phyloP scores from a whole-genome alignment of 176 grass and related monocot genomes.

The Triticum turgidum region DNA sequence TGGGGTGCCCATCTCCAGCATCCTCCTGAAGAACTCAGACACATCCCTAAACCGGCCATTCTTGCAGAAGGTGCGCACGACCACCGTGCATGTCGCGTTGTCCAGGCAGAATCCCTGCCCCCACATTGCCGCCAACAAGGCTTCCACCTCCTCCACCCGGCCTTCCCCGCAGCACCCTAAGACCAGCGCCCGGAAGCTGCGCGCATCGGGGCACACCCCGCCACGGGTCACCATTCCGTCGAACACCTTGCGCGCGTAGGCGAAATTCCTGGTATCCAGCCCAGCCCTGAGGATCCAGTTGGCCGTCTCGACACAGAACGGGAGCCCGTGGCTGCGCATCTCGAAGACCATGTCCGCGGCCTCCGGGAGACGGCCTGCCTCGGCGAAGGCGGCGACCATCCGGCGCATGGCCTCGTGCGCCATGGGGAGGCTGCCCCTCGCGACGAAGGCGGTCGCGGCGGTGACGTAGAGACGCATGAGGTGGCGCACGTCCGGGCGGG shows the following conservation, averaged over 20 bases:
- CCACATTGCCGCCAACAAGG: slow-evolving; percentile 46
- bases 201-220: slow-evolving; percentile 43
- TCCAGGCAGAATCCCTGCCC: slow-evolving; percentile 47
- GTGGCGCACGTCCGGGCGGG: slow-evolving; percentile 39
- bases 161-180: slow-evolving; percentile 54
- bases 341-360: slow-evolving; percentile 74
- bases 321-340: slow-evolving; percentile 82
- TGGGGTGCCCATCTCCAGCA: slow-evolving; percentile 36
- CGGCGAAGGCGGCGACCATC: slow-evolving; percentile 59
- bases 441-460: slow-evolving; percentile 56
- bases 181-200: slow-evolving; percentile 68
- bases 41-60: slow-evolving; percentile 54
- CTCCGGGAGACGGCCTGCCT: slow-evolving; percentile 57
- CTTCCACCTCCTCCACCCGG: slow-evolving; percentile 34
- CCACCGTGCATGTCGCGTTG: slow-evolving; percentile 63
- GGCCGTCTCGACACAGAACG: slow-evolving; percentile 63
- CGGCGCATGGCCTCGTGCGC: slow-evolving; percentile 80
- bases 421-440: slow-evolving; percentile 57
- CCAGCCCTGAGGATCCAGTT: slow-evolving; percentile 67
- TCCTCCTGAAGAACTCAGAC: slow-evolving; percentile 51
- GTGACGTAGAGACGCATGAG: slow-evolving; percentile 85
- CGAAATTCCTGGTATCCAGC: slow-evolving; percentile 26
- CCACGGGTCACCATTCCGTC: slow-evolving; percentile 55
- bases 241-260: slow-evolving; percentile 59
- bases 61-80: slow-evolving; percentile 51